Conservation (phyloP, 73 alveolate species). For the Paramecium tetraurelia region DNA sequence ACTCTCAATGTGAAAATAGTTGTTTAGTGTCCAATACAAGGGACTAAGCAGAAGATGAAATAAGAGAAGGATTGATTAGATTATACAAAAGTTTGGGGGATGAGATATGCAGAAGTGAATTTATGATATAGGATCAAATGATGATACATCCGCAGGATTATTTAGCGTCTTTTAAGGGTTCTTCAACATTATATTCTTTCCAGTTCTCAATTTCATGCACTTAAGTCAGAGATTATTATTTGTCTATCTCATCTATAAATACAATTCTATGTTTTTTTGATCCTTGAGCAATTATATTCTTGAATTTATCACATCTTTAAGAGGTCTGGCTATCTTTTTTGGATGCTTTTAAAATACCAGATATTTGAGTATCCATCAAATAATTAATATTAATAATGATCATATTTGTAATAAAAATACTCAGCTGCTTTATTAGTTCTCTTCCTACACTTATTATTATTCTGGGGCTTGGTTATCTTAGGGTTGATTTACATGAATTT, state of each 20-base stretch:
- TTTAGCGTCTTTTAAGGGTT: neutral
- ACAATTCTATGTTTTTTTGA: neutral
- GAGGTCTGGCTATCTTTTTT: neutral
- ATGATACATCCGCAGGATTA: slow-evolving; percentile 21
- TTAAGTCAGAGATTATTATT: neutral
- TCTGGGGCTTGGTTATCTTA: neutral
- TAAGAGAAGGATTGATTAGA: neutral
- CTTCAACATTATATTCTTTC: slow-evolving; percentile 34
- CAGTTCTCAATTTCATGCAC: slow-evolving; percentile 42
- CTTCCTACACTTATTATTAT: neutral
- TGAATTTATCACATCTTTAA: neutral
- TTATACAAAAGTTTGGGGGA: neutral
- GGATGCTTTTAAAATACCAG: neutral
- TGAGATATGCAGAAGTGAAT: slow-evolving; percentile 6
- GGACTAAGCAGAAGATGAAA: neutral
- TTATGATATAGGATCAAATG: neutral
- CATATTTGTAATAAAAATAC: slow-evolving; percentile 8
- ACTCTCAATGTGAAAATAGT: no score
- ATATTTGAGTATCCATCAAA: neutral
- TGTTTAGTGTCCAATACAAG: neutral
- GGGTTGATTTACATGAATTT: neutral
- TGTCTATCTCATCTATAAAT: slow-evolving; percentile 3
- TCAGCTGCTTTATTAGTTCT: neutral
- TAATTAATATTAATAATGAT: neutral
- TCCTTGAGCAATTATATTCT: neutral